phyloP scores from a whole-genome alignment of 352 stramenopile genomes.

The Phytophthora citricola region DNA sequence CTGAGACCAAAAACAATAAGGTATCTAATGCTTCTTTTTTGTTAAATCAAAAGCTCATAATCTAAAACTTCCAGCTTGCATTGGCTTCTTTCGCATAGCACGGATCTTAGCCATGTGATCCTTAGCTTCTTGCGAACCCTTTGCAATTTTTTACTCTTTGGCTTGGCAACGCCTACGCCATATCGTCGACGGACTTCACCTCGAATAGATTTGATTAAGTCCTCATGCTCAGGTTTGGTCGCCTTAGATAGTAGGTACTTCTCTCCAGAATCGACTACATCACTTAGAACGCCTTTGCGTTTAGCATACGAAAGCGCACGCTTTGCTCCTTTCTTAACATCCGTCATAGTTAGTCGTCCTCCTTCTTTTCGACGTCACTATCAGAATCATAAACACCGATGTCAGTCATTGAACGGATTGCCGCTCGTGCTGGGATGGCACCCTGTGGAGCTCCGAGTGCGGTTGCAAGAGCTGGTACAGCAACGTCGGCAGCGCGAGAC shows the following conservation, averaged over 20 bases:
- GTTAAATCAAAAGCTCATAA: too few species aligned
- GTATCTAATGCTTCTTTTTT: too few species aligned
- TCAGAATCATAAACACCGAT: slow-evolving; percentile 12
- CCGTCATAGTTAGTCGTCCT: neutral
- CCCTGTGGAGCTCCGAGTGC: too few species aligned
- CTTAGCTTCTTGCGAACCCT: slow-evolving; percentile 8
- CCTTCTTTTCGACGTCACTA: slow-evolving; percentile 1
- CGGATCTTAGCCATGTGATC: slow-evolving; percentile 8
- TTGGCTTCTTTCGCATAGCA: too few species aligned
- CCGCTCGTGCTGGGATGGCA: slow-evolving; percentile 6
- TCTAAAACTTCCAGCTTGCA: too few species aligned
- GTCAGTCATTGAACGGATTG: neutral
- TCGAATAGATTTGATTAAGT: slow-evolving; percentile 7
- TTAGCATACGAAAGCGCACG: neutral
- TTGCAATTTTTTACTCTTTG: slow-evolving; percentile 6
- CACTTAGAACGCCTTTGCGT: slow-evolving; percentile 11
- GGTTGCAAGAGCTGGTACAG: slow-evolving; percentile 9
- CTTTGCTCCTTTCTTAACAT: slow-evolving; percentile 12
- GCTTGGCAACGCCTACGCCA: slow-evolving; percentile 5
- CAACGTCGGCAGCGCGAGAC: neutral
- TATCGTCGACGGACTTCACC: slow-evolving; percentile 1
- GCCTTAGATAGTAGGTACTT: slow-evolving; percentile 4
- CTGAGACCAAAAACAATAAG: slow-evolving; percentile 12
- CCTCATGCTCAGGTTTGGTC: slow-evolving; percentile 16
- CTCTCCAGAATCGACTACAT: slow-evolving; percentile 12